Base-by-base conservation (phyloP, 495 filamentous ascomycete genomes). In the Penicillium paxilli region DNA sequence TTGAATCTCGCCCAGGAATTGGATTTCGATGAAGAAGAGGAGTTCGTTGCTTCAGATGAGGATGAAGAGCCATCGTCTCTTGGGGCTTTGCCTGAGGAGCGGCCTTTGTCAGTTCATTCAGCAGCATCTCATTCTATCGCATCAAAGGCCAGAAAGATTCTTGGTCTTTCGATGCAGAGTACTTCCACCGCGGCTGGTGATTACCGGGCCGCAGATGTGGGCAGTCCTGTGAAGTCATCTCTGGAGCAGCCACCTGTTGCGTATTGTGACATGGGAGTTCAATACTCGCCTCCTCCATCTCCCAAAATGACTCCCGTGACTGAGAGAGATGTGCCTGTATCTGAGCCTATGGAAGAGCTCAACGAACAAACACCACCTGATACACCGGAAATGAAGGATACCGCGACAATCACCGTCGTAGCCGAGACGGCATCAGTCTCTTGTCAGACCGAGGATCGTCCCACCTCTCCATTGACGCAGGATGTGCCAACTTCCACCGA, bases 1-100 rank as follows among this genome's bases (percentile, higher is more conserved):
- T 60, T 91, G 32, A 94, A 87, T 58, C 72, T 98, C 35, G 94
- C 94, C 8, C 90, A 97, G 59, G 94, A 98, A 76, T 78, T 98
- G 53, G 85, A 86, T 47, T 87, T 95, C 35, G 90, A 90, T 51
- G 88, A 89, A 42, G 88, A 88, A 46, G 87, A 87, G 20, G 87
- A 90, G 65, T 66, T 70, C 42, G 77, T 75, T 21, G 54, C 61
- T 14, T 66, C 67, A 24, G 72, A 77, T 3, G 64, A 76, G 23
- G n/a, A n/a, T n/a, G 69, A 72, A 25, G 37, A 57, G 1, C 59
- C 55, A 4, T 25, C 32, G 3, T 62, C 59, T 10, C 59, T 55
- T 11, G 55, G 44, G 16, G 74, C 72, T 17, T 68, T 80, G 21
- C 74, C 77, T 8, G 77, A 80, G 44, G 78, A 80, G 53, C 69